A percentile compares a stretch with the other conserved stretches of the same genome.
Conservation (phyloP, 495 filamentous ascomycete genomes). For the Hypoxylon intermedium region DNA sequence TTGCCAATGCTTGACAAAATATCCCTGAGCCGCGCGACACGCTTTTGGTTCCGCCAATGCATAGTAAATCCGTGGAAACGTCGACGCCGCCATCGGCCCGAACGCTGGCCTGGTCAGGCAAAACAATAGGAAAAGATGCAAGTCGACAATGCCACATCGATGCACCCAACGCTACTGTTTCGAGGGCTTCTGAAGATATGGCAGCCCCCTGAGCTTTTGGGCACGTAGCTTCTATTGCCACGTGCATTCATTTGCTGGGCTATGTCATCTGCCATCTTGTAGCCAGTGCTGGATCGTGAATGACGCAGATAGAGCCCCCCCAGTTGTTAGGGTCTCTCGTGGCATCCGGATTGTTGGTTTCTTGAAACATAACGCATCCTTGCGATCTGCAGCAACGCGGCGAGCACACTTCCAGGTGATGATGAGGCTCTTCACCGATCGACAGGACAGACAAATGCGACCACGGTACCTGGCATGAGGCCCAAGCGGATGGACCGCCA, state of each 20-base stretch:
- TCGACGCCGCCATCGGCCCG: slow-evolving; percentile 23
- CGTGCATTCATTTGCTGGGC: not conserved
- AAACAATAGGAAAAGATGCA: slow-evolving; percentile 20
- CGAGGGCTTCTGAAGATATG: not conserved
- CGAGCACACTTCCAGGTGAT: not conserved
- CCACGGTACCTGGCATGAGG: slow-evolving; percentile 23
- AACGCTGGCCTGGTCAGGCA: slow-evolving; percentile 15
- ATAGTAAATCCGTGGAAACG: slow-evolving; percentile 2
- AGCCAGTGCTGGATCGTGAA: no score
- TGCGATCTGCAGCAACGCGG: slow-evolving; percentile 5
- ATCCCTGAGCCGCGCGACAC: slow-evolving; percentile 16
- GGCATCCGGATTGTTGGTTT: slow-evolving; percentile 5
- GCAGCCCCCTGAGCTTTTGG: slow-evolving; percentile 1
- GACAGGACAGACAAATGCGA: slow-evolving; percentile 10
- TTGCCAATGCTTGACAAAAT: slow-evolving; percentile 1
- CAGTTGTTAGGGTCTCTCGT: not conserved
- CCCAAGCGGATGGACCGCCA: not conserved
- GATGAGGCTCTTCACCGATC: slow-evolving; percentile 31
- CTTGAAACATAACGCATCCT: slow-evolving; percentile 2
- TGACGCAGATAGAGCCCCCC: no score
- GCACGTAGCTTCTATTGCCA: not conserved
- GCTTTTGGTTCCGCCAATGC: slow-evolving; percentile 13
- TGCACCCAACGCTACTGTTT: not conserved
- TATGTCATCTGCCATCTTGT: no score
- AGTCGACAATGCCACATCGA: slow-evolving; percentile 6